Base-by-base conservation (phyloP, 2,329 filamentous ascomycete genomes). In the Alternaria hordeiaustralica region DNA sequence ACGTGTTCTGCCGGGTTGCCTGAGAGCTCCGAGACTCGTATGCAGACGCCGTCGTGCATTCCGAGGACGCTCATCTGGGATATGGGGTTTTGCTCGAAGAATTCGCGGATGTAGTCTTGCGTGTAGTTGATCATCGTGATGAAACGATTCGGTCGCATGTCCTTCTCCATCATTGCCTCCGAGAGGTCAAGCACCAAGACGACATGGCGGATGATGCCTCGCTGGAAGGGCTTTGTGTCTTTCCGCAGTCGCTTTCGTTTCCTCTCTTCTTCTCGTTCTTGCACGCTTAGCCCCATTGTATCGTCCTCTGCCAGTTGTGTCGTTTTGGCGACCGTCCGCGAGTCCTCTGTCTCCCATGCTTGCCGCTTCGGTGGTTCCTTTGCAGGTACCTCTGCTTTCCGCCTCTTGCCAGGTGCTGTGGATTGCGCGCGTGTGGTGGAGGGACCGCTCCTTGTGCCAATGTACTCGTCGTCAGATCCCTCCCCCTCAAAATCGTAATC, bases 71-170 rank as follows among this genome's bases (percentile, higher is more conserved):
- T 94, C 60, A 99, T 87, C 81, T 99, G 96, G 10, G 94, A 97
- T 70, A 99, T 98, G 11, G 96, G 96, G 75, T 99, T 99, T 81
- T 99, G 96, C 81, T 98, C 96, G 77, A 98, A 99, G 82, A 93
- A 99, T 79, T 97, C 95, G 63, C 90, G 87, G 53, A 98, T 91
- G 80, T 98, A 99, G 61, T 94, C 91, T 67, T 91, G 88, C 15
- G 94, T 91, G 80, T 94, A 96, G 67, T 90, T 90, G 75, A 97
- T 86, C 56, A 90, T 91, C 30, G 97, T 87, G 41, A 94, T 87
- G 80, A 95, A 94, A 64, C 95, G 88, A 46, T 90, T 97, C 6
- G 96, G 96, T 25, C 96, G 88, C 70, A 98, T 86, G 77, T 99
- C 96, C 81, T 98, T 98, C 80, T 98, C 94, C 6, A 89, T 82